phyloP scores from a whole-genome alignment of 139 green algal species.

The Volvox reticuliferus region DNA sequence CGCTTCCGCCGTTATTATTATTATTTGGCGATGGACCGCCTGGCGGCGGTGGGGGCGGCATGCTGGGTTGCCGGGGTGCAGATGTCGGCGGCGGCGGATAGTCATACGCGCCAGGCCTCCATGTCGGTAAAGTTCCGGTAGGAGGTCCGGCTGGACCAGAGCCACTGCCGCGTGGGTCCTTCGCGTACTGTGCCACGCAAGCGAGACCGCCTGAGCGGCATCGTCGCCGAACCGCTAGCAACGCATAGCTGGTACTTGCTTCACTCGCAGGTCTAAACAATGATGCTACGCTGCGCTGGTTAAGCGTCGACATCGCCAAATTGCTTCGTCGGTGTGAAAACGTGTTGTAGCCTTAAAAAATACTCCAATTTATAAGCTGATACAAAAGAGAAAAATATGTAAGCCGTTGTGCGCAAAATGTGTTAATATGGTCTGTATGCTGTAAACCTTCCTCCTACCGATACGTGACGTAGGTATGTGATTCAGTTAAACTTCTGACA shows the following conservation, averaged over 20 bases:
- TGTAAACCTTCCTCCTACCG: too few species aligned
- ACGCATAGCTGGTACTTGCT: constrained; percentile 16
- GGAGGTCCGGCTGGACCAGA: background rate
- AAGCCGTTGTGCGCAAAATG: too few species aligned
- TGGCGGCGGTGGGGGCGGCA: constrained; percentile 20
- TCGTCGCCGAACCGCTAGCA: background rate
- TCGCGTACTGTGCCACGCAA: constrained; percentile 11
- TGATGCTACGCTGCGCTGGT: background rate
- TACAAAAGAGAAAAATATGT: too few species aligned
- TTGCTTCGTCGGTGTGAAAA: too few species aligned
- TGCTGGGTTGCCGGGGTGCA: background rate
- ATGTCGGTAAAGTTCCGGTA: constrained; percentile 16
- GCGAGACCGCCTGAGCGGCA: background rate
- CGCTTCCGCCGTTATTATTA: background rate
- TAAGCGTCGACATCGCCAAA: background rate
- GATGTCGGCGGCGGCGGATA: constrained; percentile 27
- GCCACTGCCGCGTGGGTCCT: background rate
- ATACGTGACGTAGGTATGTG: too few species aligned
- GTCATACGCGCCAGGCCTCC: constrained; percentile 23
- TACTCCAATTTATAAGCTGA: too few species aligned
- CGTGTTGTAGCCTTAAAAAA: too few species aligned
- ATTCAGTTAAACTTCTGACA: too few species aligned
- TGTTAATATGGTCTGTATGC: background rate
- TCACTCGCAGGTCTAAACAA: background rate
- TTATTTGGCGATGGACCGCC: constrained; percentile 7